Evolutionary conservation across 192 early-diverging fungal genomes (phyloP), one percentile per base, ranked within the genome.

Genomic region (Podochytrium sp.): DNA sequence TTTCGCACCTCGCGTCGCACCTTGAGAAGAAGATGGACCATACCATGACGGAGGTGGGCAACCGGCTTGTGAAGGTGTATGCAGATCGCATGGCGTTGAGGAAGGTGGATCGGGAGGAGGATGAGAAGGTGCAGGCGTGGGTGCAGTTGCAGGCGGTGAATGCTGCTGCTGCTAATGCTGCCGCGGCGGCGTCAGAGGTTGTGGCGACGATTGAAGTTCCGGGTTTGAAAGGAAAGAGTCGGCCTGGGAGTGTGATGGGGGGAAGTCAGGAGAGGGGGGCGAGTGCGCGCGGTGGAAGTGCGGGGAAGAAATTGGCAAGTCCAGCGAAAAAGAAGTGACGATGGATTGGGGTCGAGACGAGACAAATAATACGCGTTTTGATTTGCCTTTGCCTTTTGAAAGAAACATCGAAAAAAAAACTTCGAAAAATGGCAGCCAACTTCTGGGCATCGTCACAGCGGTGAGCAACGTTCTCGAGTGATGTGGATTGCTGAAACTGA

Each of bases 391-490:
- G 12, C 25, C 25, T 57, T 27, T 57, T 57, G 55, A 57, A 57
- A 27, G 55, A 14, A 25, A 57, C 6, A 57, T 56, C 80, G 62
- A 14, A 3, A 25, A n/a, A 30, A 53, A 51, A 18, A 62, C 43
- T 27, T 47, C 3, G 50, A 63, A n/a, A n/a, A n/a, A n/a, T 58
- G 53, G 55, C 65, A 16, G 59, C 49, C 79, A 73, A 67, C 47
- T 63, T 71, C 32, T 71, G 60, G 40, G 67, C 35, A 50, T 55
- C 63, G 47, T 74, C 73, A 14, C 60, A 63, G 42, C 47, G 55
- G 57, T 59, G 25, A 55, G 29, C 29, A 53, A 10, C 32, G 27
- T 67, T 40, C 27, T 33, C 30, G 41, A 25, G 69, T 20, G 38
- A 38, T 34, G 41, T 71, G 14, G 49, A 0, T 16, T 16, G 12